Evolutionary conservation across 148 eudicot species (phyloP).

Genomic region (Spergularia marina): DNA sequence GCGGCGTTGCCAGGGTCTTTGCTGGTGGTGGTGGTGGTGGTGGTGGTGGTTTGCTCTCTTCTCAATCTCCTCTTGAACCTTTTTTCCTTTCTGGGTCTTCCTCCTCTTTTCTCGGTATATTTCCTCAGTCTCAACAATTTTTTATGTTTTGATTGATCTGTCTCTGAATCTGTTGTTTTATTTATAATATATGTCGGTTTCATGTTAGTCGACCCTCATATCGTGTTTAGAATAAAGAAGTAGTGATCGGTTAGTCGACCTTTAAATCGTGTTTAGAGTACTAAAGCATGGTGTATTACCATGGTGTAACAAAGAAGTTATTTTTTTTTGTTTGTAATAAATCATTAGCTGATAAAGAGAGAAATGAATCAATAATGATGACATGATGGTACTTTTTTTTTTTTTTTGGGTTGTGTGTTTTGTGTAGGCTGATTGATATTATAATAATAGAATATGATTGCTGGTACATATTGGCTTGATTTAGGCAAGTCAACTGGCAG

Average conservation of each 20-base stretch:
- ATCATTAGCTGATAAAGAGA: constrained; percentile 2
- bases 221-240: too few species aligned
- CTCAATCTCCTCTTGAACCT: constrained; percentile 45
- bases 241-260: too few species aligned
- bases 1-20: constrained; percentile 28
- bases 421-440: neutral
- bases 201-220: too few species aligned
- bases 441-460: neutral
- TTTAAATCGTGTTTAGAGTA: too few species aligned
- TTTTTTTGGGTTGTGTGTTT: constrained; percentile 1
- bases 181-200: neutral
- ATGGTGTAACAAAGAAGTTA: constrained; percentile 14
- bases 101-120: constrained; percentile 48
- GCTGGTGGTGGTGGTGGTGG: constrained; percentile 29
- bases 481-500: constrained; percentile 4
- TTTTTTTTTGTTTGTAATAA: neutral
- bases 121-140: constrained; percentile 2
- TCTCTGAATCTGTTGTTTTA: neutral
- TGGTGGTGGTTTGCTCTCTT: constrained; percentile 18
- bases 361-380: neutral
- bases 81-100: constrained; percentile 52
- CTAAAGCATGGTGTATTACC: neutral
- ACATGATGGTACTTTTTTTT: constrained; percentile 20
- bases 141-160: neutral
- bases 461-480: constrained; percentile 4